Base-by-base conservation (phyloP, 163 green algal species). In the Picocystis sp. region DNA sequence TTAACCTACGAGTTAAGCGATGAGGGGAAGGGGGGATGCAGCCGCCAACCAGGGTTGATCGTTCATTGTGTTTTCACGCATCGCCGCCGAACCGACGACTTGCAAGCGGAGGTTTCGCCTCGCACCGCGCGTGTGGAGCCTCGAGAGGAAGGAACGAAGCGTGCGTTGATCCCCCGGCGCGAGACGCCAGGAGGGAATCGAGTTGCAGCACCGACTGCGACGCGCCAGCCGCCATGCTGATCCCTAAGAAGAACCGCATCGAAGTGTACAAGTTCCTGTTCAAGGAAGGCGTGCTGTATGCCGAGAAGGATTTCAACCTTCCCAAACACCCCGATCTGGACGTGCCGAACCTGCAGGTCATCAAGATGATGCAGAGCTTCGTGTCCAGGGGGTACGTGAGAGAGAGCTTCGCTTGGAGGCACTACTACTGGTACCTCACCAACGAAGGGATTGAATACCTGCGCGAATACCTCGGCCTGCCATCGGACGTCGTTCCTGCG, bases 331-430 rank as follows among this genome's bases (percentile, higher is more conserved):
- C 91, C 23, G 67, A 72, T 25, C 52, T 68, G 60, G 74, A 77
- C 33, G 82, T 99, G 50, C 80, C 80, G 57, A 99, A 99, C 81
- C 79, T 99, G 50, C 81, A 92, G 57, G 89, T 98, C 50, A 97
- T 97, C 68, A 98, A 98, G 83, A 76, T 97, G 38, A 95, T 97
- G 90, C 89, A 99, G 80, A 87, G 70, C 64, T 93, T 99, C 73
- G 93, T 90, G 70, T 86, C 66, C 60, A 87, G 86, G 70, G 91
- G 95, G 76, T 76, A 83, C 14, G 90, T 98, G 42, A 94, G 79
- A 21, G 89, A 97, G 81, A 78, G 77, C 46, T 99, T 93, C 60
- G 87, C 91, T 9, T 99, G 83, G 91, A 75, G 86, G 53, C 84
- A 99, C 79, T 96, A 94, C 77, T 98, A 98, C 78, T 98, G 87